Conservation (phyloP, 495 filamentous ascomycete genomes). For the Trichoderma asperelloides region DNA sequence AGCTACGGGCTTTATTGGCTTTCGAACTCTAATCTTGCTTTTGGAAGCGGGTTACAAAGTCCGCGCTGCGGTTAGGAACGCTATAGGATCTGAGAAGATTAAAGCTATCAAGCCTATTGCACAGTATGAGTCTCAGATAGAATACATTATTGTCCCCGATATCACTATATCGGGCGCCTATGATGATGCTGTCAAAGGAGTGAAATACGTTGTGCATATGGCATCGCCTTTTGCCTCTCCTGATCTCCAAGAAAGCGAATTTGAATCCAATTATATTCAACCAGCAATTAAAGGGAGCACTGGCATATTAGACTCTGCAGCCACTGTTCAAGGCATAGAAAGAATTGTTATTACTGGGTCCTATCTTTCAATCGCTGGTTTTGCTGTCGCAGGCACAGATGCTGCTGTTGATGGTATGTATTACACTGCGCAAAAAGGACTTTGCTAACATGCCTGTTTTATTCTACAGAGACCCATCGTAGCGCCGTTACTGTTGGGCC, state of each 20-base stretch:
- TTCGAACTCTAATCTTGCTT: slow-evolving; percentile 46
- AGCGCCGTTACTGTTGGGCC: slow-evolving; percentile 16
- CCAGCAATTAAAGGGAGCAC: slow-evolving; percentile 41
- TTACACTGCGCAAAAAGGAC: background rate
- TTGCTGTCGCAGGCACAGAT: background rate
- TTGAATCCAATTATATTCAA: slow-evolving; percentile 21
- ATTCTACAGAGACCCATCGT: slow-evolving; percentile 11
- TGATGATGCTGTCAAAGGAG: slow-evolving; percentile 35
- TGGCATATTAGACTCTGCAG: slow-evolving; percentile 33
- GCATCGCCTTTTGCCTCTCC: slow-evolving; percentile 35
- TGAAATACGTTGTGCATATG: slow-evolving; percentile 43
- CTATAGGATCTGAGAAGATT: slow-evolving; percentile 24
- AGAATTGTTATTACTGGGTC: background rate
- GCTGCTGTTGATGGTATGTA: background rate
- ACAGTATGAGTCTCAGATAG: slow-evolving; percentile 26
- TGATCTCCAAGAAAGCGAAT: slow-evolving; percentile 25
- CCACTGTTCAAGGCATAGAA: slow-evolving; percentile 8
- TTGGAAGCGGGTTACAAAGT: slow-evolving; percentile 40
- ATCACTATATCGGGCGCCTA: slow-evolving; percentile 36
- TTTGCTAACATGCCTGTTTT: background rate
- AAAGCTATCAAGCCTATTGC: slow-evolving; percentile 18
- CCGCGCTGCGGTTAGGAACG: slow-evolving; percentile 33
- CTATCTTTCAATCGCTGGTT: background rate
- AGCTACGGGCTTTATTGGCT: slow-evolving; percentile 50
- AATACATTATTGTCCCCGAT: slow-evolving; percentile 40